A percentile compares a stretch with the other conserved stretches of the same genome.
phyloP scores from a whole-genome alignment of 2,329 filamentous ascomycete genomes.

The Shiraia sp. region DNA sequence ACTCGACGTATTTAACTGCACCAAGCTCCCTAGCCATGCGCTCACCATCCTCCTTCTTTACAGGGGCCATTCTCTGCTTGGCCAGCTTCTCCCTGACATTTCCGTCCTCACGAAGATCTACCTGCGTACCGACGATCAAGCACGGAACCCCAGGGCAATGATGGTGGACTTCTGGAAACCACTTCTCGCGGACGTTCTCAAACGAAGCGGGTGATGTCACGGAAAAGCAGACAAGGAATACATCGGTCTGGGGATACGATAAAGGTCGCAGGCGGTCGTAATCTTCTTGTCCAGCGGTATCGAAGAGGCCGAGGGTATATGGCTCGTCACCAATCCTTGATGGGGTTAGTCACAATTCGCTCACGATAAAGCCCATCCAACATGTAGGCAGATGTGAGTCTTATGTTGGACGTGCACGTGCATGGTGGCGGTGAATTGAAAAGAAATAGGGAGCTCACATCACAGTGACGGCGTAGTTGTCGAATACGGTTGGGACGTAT shows the following conservation, averaged over 20 bases:
- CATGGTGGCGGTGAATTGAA: neutral
- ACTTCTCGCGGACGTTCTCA: constrained; percentile 98
- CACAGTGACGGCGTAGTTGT: constrained; percentile 99
- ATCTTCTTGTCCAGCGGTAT: constrained; percentile 99
- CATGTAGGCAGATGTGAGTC: neutral
- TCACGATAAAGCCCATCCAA: neutral
- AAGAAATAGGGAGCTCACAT: constrained; percentile 69
- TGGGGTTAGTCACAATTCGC: constrained; percentile 27
- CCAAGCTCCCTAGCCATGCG: constrained; percentile 96
- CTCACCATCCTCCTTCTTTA: constrained; percentile 90
- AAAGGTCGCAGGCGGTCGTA: constrained; percentile 95
- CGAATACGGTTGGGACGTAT: constrained; percentile 99
- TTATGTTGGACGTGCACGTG: neutral
- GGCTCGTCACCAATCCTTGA: constrained; percentile 97
- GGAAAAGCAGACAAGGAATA: constrained; percentile 98
- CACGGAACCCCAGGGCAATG: constrained; percentile 98
- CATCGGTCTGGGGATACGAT: constrained; percentile 97
- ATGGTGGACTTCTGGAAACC: constrained; percentile 98
- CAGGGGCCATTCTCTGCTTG: constrained; percentile 95
- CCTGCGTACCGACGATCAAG: constrained; percentile 96
- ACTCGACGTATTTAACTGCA: constrained; percentile 98
- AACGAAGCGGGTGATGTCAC: constrained; percentile 97
- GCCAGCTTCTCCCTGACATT: constrained; percentile 87
- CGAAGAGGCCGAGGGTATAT: constrained; percentile 94
- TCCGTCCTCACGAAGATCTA: constrained; percentile 88